Percentiles rank a stretch among this genome's conserved stretches.
phyloP scores from a whole-genome alignment of 148 eudicot species.

The Rhododendron kiyosumense region DNA sequence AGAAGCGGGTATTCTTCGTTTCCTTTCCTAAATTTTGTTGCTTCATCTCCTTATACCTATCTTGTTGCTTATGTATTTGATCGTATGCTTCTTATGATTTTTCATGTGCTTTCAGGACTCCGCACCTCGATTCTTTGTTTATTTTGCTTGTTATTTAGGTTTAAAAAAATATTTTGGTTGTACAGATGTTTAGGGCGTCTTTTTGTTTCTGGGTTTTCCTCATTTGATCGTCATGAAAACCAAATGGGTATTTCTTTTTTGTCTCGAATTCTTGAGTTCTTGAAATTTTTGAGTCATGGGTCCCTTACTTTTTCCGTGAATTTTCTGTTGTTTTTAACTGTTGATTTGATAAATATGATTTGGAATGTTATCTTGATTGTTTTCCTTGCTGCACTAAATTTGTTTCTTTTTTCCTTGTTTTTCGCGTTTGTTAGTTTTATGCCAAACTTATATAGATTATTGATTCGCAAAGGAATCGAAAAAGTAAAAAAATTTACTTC shows the following conservation, averaged over 20 bases:
- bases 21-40: background rate
- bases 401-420: too few species aligned
- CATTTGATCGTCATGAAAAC: background rate
- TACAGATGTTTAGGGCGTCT: background rate
- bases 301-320: background rate
- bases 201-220: background rate
- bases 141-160: background rate
- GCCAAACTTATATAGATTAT: too few species aligned
- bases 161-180: too few species aligned
- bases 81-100: background rate
- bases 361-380: background rate
- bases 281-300: background rate
- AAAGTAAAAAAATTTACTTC: too few species aligned
- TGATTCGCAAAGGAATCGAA: too few species aligned
- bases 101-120: background rate
- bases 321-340: background rate
- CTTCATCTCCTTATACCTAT: background rate
- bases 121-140: background rate
- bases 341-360: background rate
- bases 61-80: background rate
- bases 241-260: background rate
- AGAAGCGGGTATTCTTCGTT: slow-evolving; percentile 3
- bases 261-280: background rate
- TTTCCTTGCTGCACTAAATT: background rate
- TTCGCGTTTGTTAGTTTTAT: too few species aligned